Evolutionary conservation across 768 basidiomycete species (phyloP).

Genomic region (Rubroboletus satanas): DNA sequence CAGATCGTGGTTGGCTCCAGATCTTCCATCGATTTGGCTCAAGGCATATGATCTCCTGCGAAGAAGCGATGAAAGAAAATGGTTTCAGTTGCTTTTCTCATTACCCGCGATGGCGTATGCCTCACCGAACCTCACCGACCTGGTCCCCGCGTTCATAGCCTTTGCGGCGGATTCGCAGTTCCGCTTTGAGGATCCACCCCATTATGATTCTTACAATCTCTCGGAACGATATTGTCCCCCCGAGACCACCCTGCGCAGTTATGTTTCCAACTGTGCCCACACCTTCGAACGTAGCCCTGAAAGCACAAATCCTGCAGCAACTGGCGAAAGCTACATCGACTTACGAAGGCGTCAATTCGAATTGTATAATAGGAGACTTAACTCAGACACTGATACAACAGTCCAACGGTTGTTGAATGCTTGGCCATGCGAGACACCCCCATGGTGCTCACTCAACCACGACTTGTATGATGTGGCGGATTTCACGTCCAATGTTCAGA

Average conservation of each 20-base stretch:
- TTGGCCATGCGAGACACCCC: slow-evolving; percentile 23
- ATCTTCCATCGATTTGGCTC: slow-evolving; percentile 25
- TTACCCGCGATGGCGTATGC: slow-evolving; percentile 33
- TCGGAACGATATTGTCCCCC: slow-evolving; percentile 9
- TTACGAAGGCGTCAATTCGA: slow-evolving; percentile 3
- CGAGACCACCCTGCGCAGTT: not conserved
- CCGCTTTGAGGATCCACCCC: slow-evolving; percentile 13
- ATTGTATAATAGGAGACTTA: slow-evolving; percentile 6
- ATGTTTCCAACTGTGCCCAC: not conserved
- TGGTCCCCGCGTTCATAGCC: slow-evolving; percentile 32
- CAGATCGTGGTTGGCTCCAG: slow-evolving; percentile 25
- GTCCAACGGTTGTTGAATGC: not conserved
- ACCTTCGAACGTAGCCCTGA: slow-evolving; percentile 17
- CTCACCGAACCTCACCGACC: slow-evolving; percentile 4
- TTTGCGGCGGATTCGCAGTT: slow-evolving; percentile 20
- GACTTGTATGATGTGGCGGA: slow-evolving; percentile 1
- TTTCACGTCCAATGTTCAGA: not conserved
- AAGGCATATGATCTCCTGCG: slow-evolving; percentile 28
- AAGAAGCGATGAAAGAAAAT: slow-evolving; percentile 1
- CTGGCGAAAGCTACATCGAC: not conserved
- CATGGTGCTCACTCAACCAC: not conserved
- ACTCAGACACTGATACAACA: slow-evolving; percentile 1
- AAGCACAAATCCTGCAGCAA: not conserved
- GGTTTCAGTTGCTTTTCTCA: slow-evolving; percentile 28
- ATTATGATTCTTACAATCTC: slow-evolving; percentile 9